Conservation (phyloP, 2,329 filamentous ascomycete species). For the Colletotrichum australisinense region DNA sequence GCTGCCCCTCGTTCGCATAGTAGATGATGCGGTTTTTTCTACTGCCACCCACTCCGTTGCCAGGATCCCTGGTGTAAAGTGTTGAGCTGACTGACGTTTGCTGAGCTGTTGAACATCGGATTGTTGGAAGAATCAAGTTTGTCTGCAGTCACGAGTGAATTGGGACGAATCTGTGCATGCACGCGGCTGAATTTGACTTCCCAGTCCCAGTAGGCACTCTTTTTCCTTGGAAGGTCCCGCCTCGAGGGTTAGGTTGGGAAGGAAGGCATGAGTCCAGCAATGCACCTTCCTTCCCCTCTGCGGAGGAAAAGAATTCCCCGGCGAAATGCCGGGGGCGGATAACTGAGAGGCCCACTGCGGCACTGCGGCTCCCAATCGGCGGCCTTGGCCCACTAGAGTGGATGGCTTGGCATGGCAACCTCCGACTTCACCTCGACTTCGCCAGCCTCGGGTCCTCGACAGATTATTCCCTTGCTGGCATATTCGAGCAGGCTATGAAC, state of each 20-base stretch:
- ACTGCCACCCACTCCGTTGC: not conserved
- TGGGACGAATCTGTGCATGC: not conserved
- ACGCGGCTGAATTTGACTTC: conserved; percentile 4
- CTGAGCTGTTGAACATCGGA: conserved; percentile 24
- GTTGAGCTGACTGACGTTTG: not conserved
- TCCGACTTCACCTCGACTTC: not conserved
- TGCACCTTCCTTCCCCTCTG: not conserved
- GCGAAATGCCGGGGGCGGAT: not conserved
- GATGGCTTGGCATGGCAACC: conserved; percentile 4
- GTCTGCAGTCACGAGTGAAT: not conserved
- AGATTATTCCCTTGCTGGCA: too few relatives aligned
- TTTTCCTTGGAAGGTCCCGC: too few relatives aligned
- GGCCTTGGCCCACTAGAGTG: conserved; percentile 2
- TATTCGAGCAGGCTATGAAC: too few relatives aligned
- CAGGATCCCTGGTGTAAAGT: not conserved
- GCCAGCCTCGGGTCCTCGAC: not conserved
- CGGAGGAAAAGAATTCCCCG: not conserved
- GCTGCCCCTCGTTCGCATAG: not conserved
- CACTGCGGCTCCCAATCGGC: not conserved
- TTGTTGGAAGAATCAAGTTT: not conserved
- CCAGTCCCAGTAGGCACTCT: too few relatives aligned
- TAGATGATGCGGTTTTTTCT: not conserved
- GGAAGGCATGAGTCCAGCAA: not conserved
- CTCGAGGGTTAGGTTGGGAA: too few relatives aligned
- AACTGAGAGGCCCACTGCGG: not conserved